Percentiles rank a stretch among this genome's conserved stretches.
These are phyloP conservation scores for Geotrichum histeridarum DNA, from an alignment of 1,139 yeast species.

Conservation along the genomic window DNA sequence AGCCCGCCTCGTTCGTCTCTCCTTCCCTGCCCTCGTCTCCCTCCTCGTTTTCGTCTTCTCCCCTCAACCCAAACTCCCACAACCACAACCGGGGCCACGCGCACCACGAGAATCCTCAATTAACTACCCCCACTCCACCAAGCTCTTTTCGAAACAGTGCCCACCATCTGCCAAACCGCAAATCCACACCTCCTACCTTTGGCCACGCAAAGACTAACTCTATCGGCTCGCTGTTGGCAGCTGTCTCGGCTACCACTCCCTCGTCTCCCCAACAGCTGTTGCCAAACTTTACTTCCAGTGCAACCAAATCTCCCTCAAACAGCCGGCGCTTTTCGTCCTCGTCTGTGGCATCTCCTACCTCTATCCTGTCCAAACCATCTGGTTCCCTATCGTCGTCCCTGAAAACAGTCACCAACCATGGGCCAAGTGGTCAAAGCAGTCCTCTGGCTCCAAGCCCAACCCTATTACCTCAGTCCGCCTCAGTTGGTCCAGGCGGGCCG, in stretches of 20 bases:
- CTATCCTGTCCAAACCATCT: constrained; percentile 12
- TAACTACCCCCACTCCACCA: constrained; percentile 13
- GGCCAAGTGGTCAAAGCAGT: constrained; percentile 3
- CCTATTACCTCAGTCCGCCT: background rate
- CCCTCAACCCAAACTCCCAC: background rate
- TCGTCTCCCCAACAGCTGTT: constrained; percentile 1
- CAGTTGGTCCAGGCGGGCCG: constrained; percentile 26
- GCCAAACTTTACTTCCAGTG: background rate
- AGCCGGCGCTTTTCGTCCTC: constrained; percentile 13
- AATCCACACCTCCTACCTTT: constrained; percentile 1
- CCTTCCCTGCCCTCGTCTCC: constrained; percentile 8
- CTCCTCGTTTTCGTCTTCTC: background rate
- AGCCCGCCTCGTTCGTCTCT: constrained; percentile 3
- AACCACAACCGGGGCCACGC: background rate
- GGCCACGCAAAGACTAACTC: constrained; percentile 5
- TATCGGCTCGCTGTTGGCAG: constrained; percentile 1
- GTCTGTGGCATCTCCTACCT: constrained; percentile 15
- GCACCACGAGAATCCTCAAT: constrained; percentile 2
- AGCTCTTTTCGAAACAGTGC: constrained; percentile 7
- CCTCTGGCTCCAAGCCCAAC: background rate
- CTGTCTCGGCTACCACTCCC: background rate
- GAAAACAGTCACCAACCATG: constrained; percentile 10
- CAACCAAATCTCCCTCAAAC: background rate
- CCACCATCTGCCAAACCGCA: background rate
- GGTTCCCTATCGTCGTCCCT: constrained; percentile 9